Conservation (phyloP, 352 stramenopile genomes). For the Blastocystis sp. region DNA sequence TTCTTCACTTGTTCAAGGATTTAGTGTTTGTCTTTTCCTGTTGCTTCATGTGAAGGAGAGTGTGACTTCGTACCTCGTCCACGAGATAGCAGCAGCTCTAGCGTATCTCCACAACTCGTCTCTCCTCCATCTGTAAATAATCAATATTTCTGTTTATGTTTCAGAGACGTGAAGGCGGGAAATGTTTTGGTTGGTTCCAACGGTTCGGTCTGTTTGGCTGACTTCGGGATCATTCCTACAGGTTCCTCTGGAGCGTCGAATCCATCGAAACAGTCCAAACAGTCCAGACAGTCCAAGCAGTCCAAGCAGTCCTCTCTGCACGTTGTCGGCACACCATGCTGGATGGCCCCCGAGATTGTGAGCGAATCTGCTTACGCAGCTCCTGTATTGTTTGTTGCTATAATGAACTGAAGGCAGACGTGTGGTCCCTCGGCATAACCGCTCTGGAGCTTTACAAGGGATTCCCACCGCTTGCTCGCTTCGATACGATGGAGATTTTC, state of each 20-base stretch:
- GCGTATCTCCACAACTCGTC: neutral
- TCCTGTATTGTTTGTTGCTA: neutral
- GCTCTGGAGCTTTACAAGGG: slow-evolving; percentile 42
- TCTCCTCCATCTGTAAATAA: slow-evolving; percentile 16
- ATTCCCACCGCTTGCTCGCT: slow-evolving; percentile 6
- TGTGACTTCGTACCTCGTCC: neutral
- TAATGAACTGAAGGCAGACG: neutral
- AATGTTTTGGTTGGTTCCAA: slow-evolving; percentile 32
- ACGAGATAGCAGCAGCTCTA: neutral
- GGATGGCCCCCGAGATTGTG: slow-evolving; percentile 47
- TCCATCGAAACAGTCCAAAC: neutral
- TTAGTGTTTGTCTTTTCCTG: neutral
- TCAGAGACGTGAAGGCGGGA: slow-evolving; percentile 54
- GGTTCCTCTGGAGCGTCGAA: neutral
- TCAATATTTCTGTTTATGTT: neutral
- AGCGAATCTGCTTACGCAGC: neutral
- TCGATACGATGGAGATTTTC: slow-evolving; percentile 6
- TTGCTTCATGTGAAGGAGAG: neutral
- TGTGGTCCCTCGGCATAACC: slow-evolving; percentile 56
- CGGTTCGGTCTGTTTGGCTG: neutral
- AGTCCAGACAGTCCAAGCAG: neutral
- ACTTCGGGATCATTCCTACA: slow-evolving; percentile 24
- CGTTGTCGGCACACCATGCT: slow-evolving; percentile 30
- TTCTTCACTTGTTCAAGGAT: neutral
- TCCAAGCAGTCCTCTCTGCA: neutral